These are phyloP conservation scores for Fusarium keratoplasticum DNA, from an alignment of 2,329 filamentous ascomycete genomes.

Conservation along the genomic window DNA sequence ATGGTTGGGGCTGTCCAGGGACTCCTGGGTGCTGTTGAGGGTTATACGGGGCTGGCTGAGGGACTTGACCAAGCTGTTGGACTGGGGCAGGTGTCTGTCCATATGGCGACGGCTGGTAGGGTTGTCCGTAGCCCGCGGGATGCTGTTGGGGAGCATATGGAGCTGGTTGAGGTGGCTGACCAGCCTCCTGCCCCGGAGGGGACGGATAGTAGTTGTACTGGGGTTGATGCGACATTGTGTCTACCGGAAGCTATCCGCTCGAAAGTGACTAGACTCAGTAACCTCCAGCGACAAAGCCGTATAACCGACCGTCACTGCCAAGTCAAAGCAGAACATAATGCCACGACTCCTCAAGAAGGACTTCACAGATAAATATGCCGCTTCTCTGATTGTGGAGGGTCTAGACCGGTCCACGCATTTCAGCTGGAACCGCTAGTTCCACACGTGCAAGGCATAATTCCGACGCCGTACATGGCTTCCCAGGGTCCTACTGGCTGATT, in stretches of 20 bases:
- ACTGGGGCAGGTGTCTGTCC: conserved; percentile 17
- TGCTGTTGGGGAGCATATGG: conserved; percentile 13
- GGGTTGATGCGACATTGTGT: conserved; percentile 12
- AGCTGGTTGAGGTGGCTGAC: neutral
- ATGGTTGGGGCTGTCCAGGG: neutral
- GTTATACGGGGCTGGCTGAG: neutral
- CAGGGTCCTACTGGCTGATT: conserved; percentile 2
- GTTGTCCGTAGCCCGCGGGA: neutral
- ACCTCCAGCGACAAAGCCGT: neutral
- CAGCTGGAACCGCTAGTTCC: conserved; percentile 32
- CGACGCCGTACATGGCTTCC: neutral
- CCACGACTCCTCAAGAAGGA: neutral
- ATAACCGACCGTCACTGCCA: neutral
- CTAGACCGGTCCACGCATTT: conserved; percentile 35
- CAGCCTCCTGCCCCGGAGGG: neutral
- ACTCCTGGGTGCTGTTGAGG: neutral
- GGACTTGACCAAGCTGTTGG: neutral
- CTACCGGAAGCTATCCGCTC: neutral
- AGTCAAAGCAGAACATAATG: neutral
- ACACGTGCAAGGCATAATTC: conserved; percentile 27
- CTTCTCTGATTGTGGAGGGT: neutral
- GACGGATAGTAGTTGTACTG: conserved; percentile 11
- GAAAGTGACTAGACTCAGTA: neutral
- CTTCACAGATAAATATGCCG: conserved; percentile 9
- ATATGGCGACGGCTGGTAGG: conserved; percentile 8